Evolutionary conservation across 164 flowering plant species (phyloP).

Genomic region (Magnolia sinica): DNA sequence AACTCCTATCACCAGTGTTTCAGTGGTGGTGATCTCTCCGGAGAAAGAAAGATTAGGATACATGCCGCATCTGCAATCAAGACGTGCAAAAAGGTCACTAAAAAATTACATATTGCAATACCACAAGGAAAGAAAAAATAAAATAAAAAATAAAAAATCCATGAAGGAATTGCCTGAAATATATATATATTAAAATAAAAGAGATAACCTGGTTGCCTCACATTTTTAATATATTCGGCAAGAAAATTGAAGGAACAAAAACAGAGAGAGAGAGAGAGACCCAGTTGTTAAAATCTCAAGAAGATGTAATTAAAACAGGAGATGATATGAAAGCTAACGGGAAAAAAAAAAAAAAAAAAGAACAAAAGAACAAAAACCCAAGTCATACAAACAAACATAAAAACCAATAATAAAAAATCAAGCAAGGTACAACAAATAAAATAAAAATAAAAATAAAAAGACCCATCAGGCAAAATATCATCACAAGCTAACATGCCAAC

Average conservation of each 20-base stretch:
- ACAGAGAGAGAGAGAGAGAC: too few relatives aligned
- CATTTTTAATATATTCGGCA: too few relatives aligned
- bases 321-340: background rate
- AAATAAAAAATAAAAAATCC: background rate
- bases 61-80: constrained; percentile 39
- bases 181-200: background rate
- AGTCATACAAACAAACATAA: too few relatives aligned
- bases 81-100: too few relatives aligned
- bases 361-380: background rate
- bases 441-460: background rate
- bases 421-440: background rate
- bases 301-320: too few relatives aligned
- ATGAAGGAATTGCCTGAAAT: background rate
- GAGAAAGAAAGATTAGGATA: constrained; percentile 28
- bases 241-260: too few relatives aligned
- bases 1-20: constrained; percentile 28
- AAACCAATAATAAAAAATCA: background rate
- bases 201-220: background rate
- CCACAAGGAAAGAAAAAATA: background rate
- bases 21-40: constrained; percentile 20
- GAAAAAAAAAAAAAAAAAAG: too few relatives aligned
- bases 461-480: background rate
- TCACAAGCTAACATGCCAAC: background rate
- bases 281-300: too few relatives aligned
- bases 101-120: too few relatives aligned